Conservation (phyloP, 495 filamentous ascomycete species). For the Copromyces sp. region DNA sequence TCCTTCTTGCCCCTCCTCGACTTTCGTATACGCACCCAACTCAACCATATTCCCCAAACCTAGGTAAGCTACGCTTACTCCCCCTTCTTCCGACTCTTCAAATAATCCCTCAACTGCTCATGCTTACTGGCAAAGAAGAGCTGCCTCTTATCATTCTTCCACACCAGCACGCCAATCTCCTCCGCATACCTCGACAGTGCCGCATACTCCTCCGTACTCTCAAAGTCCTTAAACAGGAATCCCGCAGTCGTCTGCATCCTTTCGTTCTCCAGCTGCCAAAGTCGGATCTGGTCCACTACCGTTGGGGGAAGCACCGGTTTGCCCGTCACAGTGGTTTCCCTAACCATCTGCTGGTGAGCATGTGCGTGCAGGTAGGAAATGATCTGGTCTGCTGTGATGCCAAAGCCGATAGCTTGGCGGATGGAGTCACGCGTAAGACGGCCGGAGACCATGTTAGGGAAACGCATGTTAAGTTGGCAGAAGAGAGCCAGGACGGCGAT, state of each 20-base stretch:
- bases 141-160: conserved; percentile 67
- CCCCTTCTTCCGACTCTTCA: conserved; percentile 52
- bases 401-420: conserved; percentile 72
- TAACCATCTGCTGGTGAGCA: conserved; percentile 85
- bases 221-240: conserved; percentile 86
- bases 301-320: conserved; percentile 77
- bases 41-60: no score
- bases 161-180: conserved; percentile 83
- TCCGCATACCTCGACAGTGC: conserved; percentile 69
- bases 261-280: conserved; percentile 97
- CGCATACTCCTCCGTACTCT: conserved; percentile 62
- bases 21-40: no score
- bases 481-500: conserved; percentile 93
- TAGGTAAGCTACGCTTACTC: no score
- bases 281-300: conserved; percentile 90
- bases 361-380: conserved; percentile 80
- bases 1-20: no score
- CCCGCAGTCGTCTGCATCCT: conserved; percentile 73
- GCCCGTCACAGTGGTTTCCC: conserved; percentile 43
- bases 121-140: conserved; percentile 81
- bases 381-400: conserved; percentile 91
- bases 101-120: conserved; percentile 72
- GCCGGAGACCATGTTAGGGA: conserved; percentile 82
- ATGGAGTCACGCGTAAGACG: conserved; percentile 80
- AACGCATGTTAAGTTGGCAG: conserved; percentile 71